Percentiles rank a stretch among this genome's conserved stretches.
Conservation (phyloP, 1,139 yeast species). For the Starmera stellimalicola region DNA sequence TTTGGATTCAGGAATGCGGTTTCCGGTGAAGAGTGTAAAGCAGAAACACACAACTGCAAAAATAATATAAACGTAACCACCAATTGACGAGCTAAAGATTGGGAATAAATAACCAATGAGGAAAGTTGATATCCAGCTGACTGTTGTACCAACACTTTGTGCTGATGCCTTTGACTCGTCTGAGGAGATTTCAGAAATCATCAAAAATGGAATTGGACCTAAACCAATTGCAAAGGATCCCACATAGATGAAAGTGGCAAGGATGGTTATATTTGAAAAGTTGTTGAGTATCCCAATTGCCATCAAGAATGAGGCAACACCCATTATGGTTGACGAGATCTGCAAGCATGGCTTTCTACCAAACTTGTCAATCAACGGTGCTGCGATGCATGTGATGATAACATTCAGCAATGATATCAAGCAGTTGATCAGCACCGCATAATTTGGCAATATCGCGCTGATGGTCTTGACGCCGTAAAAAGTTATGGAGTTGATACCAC, state of each 20-base stretch:
- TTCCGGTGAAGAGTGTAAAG: conserved; percentile 38
- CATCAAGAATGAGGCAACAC: conserved; percentile 51
- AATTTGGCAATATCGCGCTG: conserved; percentile 55
- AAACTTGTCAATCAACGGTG: conserved; percentile 58
- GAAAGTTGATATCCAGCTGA: conserved; percentile 89
- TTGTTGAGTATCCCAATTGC: conserved; percentile 52
- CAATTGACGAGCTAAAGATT: conserved; percentile 48
- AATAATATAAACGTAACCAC: conserved; percentile 71
- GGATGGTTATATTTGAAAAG: conserved; percentile 44
- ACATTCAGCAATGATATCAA: conserved; percentile 66
- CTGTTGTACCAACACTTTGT: conserved; percentile 84
- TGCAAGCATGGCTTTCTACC: conserved; percentile 74
- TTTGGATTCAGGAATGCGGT: conserved; percentile 68
- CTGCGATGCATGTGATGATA: conserved; percentile 60
- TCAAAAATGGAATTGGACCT: conserved; percentile 89
- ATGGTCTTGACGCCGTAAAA: conserved; percentile 87
- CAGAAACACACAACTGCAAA: conserved; percentile 51
- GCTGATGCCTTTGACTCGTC: conserved; percentile 74
- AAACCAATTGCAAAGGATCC: conserved; percentile 82
- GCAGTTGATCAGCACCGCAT: conserved; percentile 64
- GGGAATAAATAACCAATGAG: conserved; percentile 79
- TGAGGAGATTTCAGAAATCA: conserved; percentile 85
- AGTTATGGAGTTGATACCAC: conserved; percentile 86
- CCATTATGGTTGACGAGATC: conserved; percentile 62
- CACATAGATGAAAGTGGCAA: conserved; percentile 65